Evolutionary conservation across 176 grass and related monocot species (phyloP).

Genomic region (Rhipidocladum racemiflorum): DNA sequence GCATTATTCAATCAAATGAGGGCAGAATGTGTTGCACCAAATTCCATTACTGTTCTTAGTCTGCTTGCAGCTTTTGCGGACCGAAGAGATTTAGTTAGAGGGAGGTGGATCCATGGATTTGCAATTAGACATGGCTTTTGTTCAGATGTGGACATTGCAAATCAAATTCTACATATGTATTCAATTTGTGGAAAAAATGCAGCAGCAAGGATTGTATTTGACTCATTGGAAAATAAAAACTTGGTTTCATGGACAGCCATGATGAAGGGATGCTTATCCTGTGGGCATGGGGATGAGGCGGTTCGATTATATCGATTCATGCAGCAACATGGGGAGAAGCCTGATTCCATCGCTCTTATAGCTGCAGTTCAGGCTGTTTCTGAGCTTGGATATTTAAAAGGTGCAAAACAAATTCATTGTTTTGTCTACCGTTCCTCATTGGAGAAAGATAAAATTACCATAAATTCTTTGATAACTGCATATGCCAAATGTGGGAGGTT

Average conservation of each 20-base stretch:
- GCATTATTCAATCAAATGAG: slow-evolving; percentile 42
- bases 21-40: slow-evolving; percentile 33
- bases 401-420: slow-evolving; percentile 55
- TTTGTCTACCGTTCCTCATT: slow-evolving; percentile 39
- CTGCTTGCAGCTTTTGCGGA: slow-evolving; percentile 47
- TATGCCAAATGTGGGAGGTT: slow-evolving; percentile 63
- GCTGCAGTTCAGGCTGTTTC: slow-evolving; percentile 46
- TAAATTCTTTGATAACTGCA: slow-evolving; percentile 57
- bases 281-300: slow-evolving; percentile 35
- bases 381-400: slow-evolving; percentile 52
- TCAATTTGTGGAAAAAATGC: slow-evolving; percentile 34
- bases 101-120: slow-evolving; percentile 51
- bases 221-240: slow-evolving; percentile 47
- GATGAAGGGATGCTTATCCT: slow-evolving; percentile 58
- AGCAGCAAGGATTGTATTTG: slow-evolving; percentile 43
- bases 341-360: slow-evolving; percentile 45
- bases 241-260: slow-evolving; percentile 66
- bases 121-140: slow-evolving; percentile 37
- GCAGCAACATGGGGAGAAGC: slow-evolving; percentile 39
- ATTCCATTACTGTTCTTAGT: slow-evolving; percentile 42
- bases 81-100: slow-evolving; percentile 41
- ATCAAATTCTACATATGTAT: slow-evolving; percentile 60
- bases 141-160: slow-evolving; percentile 53
- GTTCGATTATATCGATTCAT: slow-evolving; percentile 41
- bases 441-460: slow-evolving; percentile 38